Percentiles rank a stretch among this genome's conserved stretches.
phyloP scores from a whole-genome alignment of 202 grass and related monocot species.

The Schoenoplectus tabernaemontani region DNA sequence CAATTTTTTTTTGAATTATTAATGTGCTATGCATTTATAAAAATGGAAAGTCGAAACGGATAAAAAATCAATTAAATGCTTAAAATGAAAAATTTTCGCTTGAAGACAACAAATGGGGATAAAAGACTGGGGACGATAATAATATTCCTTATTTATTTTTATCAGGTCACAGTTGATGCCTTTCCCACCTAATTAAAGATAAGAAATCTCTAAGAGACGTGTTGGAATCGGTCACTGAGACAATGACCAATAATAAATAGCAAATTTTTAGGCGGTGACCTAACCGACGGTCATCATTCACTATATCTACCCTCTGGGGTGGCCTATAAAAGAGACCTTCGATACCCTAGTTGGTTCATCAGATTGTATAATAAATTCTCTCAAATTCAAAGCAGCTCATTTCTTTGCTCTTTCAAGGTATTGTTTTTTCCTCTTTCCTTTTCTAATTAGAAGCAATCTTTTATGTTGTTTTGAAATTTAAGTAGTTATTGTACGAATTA shows the following conservation, averaged over 20 bases:
- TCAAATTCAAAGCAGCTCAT: background rate
- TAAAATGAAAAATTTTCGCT: too few species aligned
- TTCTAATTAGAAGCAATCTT: background rate
- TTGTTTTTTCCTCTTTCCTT: background rate
- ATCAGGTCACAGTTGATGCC: background rate
- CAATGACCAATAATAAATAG: background rate
- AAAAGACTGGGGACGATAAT: too few species aligned
- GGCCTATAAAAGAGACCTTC: background rate
- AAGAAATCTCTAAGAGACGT: background rate
- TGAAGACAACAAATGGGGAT: too few species aligned
- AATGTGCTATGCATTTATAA: too few species aligned
- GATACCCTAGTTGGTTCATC: background rate
- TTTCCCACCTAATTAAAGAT: background rate
- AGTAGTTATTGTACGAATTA: background rate
- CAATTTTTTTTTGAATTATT: too few species aligned
- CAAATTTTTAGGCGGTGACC: background rate
- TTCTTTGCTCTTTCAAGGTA: background rate
- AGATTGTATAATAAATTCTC: background rate
- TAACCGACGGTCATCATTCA: background rate
- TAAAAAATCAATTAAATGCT: too few species aligned
- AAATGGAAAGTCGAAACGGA: too few species aligned
- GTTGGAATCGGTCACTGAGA: background rate
- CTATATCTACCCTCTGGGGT: background rate
- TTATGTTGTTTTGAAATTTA: background rate
- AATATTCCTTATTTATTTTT: too few species aligned